Evolutionary conservation across 2,329 filamentous ascomycete species (phyloP), one percentile per base, ranked within the genome.

Genomic region (Dactylellina haptotyla): DNA sequence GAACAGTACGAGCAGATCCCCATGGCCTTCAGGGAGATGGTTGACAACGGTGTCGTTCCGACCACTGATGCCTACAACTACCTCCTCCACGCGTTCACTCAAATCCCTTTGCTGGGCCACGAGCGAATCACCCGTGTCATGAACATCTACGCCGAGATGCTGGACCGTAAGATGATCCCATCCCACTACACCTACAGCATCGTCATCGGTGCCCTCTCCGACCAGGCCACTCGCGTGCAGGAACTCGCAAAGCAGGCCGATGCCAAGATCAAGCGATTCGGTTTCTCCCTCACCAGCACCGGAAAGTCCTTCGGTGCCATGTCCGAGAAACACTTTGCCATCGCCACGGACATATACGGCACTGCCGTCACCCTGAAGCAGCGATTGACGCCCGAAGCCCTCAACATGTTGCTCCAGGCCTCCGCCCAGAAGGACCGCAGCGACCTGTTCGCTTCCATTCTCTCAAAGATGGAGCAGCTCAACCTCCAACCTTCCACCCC

Each of bases 91-190:
- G 92, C 95, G 4, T 93, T 93, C 12, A 92, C 97, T 75, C 86
- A 92, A 77, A 86, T 97, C 16, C 91, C 93, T 5, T 84, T 85
- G 23, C 89, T 91, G 80, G 90, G 89, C 81, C 90, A 90, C 61
- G 90, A 96, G 82, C 88, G 95, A 58, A 91, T 96, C 12, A 90
- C 92, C 75, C 96, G 96, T 83, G 93, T 92, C 3, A 85, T 98
- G 58, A 93, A 97, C 82, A 91, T 99, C 58, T 99, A 98, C 81
- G 90, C 93, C 14, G 93, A 98, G 80, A 98, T 99, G 95, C 88
- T 97, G 77, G 88, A 90, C 76, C 90, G 93, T 76, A 90, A 89
- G 77, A 89, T 98, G 23, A 83, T 86, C 18, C 93, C 94, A 5
- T 90, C 97, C 80, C 88, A 89, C 61, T 87, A 90, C 66, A 98